phyloP scores from a whole-genome alignment of 768 basidiomycete species.

The Termitomyces eurrhizus region DNA sequence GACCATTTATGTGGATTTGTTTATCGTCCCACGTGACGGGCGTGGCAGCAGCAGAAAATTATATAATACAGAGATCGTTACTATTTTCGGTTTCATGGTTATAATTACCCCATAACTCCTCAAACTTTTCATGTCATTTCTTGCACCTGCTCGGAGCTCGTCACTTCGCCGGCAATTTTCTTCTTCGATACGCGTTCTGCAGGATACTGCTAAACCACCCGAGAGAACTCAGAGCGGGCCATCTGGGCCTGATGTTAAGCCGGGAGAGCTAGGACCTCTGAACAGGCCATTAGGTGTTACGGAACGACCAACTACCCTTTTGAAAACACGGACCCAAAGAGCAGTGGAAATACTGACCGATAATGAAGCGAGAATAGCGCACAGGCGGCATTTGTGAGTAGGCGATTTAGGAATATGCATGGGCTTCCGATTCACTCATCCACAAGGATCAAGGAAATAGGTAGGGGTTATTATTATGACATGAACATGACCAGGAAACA shows the following conservation, averaged over 20 bases:
- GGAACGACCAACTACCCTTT: slow-evolving; percentile 58
- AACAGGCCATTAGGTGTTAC: slow-evolving; percentile 74
- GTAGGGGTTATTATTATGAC: slow-evolving; percentile 88
- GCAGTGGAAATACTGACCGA: slow-evolving; percentile 64
- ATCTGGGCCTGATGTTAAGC: slow-evolving; percentile 16
- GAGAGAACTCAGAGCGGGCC: slow-evolving; percentile 9
- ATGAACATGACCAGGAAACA: slow-evolving; percentile 70
- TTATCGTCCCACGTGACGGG: slow-evolving; percentile 28
- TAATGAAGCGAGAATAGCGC: slow-evolving; percentile 62
- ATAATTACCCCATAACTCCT: not conserved
- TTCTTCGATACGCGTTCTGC: slow-evolving; percentile 7
- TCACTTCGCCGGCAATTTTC: slow-evolving; percentile 16
- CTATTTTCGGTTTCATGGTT: not conserved
- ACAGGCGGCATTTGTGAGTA: slow-evolving; percentile 60
- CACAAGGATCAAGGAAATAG: slow-evolving; percentile 45
- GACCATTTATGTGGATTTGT: slow-evolving; percentile 38
- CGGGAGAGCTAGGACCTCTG: slow-evolving; percentile 32
- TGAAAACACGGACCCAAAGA: slow-evolving; percentile 56
- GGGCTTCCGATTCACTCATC: not conserved
- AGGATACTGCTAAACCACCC: slow-evolving; percentile 2
- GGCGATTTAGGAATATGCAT: too few species aligned
- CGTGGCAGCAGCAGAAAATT: slow-evolving; percentile 1
- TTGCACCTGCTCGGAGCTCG: slow-evolving; percentile 15
- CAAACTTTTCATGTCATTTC: slow-evolving; percentile 14
- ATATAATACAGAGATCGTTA: slow-evolving; percentile 2